Evolutionary conservation across 2,329 filamentous ascomycete genomes (phyloP).

Genomic region (Calonectria pseudoreteaudii): DNA sequence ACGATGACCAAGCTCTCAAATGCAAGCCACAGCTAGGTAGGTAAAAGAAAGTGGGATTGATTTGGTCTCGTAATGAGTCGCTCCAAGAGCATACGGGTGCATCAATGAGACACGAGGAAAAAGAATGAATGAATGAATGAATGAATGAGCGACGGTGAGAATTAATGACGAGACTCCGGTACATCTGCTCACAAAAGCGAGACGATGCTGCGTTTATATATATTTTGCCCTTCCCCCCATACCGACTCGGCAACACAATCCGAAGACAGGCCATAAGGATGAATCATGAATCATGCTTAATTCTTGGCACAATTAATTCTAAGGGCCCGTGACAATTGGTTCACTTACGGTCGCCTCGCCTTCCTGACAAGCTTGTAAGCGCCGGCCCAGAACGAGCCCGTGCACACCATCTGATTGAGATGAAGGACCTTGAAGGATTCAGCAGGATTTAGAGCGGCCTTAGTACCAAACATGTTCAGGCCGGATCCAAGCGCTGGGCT

Average conservation of each 20-base stretch:
- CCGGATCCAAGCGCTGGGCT: neutral
- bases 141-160: neutral
- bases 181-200: neutral
- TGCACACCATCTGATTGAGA: neutral
- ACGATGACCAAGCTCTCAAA: neutral
- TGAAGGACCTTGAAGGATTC: slow-evolving; percentile 2
- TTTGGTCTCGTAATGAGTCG: neutral
- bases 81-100: neutral
- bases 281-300: neutral
- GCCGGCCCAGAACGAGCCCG: neutral
- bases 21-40: neutral
- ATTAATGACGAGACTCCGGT: neutral
- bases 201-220: neutral
- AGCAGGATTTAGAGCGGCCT: neutral
- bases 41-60: neutral
- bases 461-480: neutral
- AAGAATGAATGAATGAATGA: too few relatives aligned
- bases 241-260: neutral
- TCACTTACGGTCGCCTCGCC: neutral
- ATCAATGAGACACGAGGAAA: neutral
- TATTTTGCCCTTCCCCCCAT: neutral
- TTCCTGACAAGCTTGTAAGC: neutral
- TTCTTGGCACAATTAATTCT: neutral
- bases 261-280: neutral
- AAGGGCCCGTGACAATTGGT: neutral